Percentiles rank a stretch among this genome's conserved stretches.
phyloP scores from a whole-genome alignment of 495 filamentous ascomycete genomes.

The Neurospora cerealis region DNA sequence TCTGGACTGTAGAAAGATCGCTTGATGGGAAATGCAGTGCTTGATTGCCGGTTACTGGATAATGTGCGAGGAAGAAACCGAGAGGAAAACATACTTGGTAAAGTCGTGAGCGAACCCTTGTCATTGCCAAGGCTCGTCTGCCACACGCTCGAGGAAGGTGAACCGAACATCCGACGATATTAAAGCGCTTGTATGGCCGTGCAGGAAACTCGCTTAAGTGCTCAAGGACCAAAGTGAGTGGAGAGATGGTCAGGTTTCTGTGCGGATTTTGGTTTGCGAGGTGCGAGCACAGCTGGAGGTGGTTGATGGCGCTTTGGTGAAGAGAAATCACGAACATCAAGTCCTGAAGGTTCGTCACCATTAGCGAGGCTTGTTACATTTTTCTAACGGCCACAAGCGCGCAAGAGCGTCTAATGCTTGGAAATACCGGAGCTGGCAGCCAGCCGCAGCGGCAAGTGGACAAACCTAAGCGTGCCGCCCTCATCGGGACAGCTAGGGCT shows the following conservation, averaged over 20 bases:
- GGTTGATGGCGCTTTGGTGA: not conserved
- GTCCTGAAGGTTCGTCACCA: not conserved
- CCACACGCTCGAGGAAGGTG: constrained; percentile 11
- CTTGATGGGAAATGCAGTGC: not conserved
- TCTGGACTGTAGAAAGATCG: not conserved
- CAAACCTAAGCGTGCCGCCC: not conserved
- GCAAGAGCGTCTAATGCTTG: not conserved
- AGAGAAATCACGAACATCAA: not conserved
- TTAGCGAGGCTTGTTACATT: not conserved
- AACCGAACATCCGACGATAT: constrained; percentile 20
- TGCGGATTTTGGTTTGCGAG: not conserved
- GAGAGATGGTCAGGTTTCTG: not conserved
- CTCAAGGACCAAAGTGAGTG: not conserved
- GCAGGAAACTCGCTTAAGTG: not conserved
- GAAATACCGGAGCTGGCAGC: not conserved
- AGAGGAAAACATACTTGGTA: not conserved
- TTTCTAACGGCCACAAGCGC: not conserved
- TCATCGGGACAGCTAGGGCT: not conserved
- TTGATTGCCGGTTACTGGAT: not conserved
- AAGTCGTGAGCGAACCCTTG: not conserved
- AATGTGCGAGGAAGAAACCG: not conserved
- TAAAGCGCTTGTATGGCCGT: constrained; percentile 1
- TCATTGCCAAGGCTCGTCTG: constrained; percentile 5
- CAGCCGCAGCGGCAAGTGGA: not conserved
- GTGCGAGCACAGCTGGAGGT: not conserved